phyloP scores from a whole-genome alignment of 169 alveolate genomes.

The Eimeria necatrix region DNA sequence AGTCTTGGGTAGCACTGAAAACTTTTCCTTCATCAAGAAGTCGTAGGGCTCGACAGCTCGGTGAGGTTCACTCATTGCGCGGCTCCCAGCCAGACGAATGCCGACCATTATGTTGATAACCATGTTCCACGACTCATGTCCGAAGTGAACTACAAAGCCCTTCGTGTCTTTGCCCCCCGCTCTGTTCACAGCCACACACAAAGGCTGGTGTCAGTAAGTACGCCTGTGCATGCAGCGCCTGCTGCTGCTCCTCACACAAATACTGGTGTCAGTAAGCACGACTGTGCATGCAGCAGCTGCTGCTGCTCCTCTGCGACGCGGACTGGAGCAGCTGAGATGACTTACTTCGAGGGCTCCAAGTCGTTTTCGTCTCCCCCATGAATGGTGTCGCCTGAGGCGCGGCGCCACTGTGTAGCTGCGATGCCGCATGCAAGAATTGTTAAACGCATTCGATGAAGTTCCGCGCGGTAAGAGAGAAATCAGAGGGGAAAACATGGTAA shows the following conservation, averaged over 20 bases:
- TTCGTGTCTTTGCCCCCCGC: constrained; percentile 57
- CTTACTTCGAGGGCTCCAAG: constrained; percentile 51
- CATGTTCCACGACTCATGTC: constrained; percentile 86
- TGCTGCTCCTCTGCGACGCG: neutral
- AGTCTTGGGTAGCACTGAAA: constrained; percentile 81
- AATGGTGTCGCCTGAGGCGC: constrained; percentile 10
- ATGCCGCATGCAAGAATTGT: neutral
- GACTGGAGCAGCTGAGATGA: neutral
- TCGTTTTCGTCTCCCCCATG: constrained; percentile 4
- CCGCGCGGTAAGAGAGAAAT: too few species aligned
- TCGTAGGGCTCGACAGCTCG: constrained; percentile 83
- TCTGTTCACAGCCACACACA: neutral
- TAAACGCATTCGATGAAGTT: too few species aligned
- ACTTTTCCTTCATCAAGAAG: constrained; percentile 84
- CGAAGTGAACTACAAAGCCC: constrained; percentile 87
- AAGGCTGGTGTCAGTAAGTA: neutral
- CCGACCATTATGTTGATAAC: constrained; percentile 85
- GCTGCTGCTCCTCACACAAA: neutral
- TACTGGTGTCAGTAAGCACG: neutral
- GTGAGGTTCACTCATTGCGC: constrained; percentile 78
- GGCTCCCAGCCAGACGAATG: constrained; percentile 83
- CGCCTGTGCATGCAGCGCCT: neutral
- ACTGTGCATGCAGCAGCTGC: neutral
- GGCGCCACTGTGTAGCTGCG: constrained; percentile 72
- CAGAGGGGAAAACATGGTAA: too few species aligned